Conservation (phyloP, 2,329 filamentous ascomycete species). For the Neopestalotiopsis sp. region DNA sequence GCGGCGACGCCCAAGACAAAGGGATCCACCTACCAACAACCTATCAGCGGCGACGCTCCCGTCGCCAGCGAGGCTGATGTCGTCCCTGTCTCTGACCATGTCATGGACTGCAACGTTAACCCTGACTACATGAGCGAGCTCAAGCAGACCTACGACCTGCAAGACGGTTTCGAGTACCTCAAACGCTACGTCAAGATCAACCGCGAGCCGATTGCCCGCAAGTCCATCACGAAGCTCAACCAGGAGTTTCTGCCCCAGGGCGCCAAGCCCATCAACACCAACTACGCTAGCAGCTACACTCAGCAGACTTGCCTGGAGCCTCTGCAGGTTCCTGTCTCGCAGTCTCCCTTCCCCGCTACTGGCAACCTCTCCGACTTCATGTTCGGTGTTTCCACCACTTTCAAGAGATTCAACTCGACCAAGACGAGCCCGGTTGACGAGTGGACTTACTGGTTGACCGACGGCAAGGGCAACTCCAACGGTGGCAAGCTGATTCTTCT, state of each 20-base stretch:
- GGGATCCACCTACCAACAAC: conserved; percentile 34
- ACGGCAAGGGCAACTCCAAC: conserved; percentile 59
- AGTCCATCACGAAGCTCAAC: conserved; percentile 55
- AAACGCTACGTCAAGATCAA: conserved; percentile 60
- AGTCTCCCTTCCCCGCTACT: conserved; percentile 53
- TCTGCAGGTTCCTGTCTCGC: conserved; percentile 55
- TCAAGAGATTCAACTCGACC: conserved; percentile 56
- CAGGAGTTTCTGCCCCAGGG: conserved; percentile 51
- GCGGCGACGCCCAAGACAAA: conserved; percentile 41
- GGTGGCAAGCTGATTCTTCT: conserved; percentile 61
- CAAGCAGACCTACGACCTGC: conserved; percentile 51
- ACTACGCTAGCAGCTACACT: conserved; percentile 43
- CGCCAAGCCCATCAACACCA: conserved; percentile 54
- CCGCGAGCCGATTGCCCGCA: conserved; percentile 53
- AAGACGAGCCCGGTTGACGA: conserved; percentile 59
- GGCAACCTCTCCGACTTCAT: conserved; percentile 62
- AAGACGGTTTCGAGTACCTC: conserved; percentile 58
- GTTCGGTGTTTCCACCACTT: conserved; percentile 65
- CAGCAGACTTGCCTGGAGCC: conserved; percentile 52
- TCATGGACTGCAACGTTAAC: conserved; percentile 57
- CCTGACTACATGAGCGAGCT: conserved; percentile 49
- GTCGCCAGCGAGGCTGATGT: conserved; percentile 34
- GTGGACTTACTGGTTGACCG: conserved; percentile 65
- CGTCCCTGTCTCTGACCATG: conserved; percentile 37
- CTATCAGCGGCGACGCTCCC: conserved; percentile 32